phyloP scores from a whole-genome alignment of 2,329 filamentous ascomycete genomes.

The Herpotrichia juniperi region DNA sequence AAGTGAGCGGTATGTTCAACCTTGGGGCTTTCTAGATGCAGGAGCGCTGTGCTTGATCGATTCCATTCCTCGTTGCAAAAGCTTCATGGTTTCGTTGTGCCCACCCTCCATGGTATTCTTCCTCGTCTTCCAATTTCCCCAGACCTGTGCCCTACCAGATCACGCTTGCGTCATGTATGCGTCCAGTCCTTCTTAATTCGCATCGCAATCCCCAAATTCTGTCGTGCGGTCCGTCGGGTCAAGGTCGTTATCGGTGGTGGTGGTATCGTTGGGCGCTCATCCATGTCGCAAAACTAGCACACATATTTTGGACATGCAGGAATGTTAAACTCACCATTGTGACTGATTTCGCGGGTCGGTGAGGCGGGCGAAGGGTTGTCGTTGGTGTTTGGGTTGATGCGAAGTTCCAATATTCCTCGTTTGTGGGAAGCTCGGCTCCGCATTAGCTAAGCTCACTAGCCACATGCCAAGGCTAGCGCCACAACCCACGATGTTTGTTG shows the following conservation, averaged over 20 bases:
- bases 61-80: neutral
- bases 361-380: slow-evolving; percentile 42
- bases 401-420: slow-evolving; percentile 30
- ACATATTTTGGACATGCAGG: neutral
- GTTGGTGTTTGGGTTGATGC: slow-evolving; percentile 36
- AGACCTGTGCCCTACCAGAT: neutral
- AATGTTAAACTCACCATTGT: slow-evolving; percentile 45
- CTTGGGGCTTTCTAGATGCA: neutral
- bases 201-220: neutral
- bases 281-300: slow-evolving; percentile 31
- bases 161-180: neutral
- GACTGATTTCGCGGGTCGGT: slow-evolving; percentile 46
- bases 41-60: neutral
- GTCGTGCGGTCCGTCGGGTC: neutral
- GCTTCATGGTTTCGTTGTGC: neutral
- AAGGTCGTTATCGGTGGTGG: slow-evolving; percentile 6
- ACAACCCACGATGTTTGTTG: too few relatives aligned
- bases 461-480: slow-evolving; percentile 9
- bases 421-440: slow-evolving; percentile 38
- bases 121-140: neutral
- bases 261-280: slow-evolving; percentile 21
- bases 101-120: neutral
- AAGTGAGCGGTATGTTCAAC: neutral
- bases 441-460: slow-evolving; percentile 30
- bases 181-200: neutral